phyloP scores from a whole-genome alignment of 495 filamentous ascomycete species.

The Aspergillus coremiiformis region DNA sequence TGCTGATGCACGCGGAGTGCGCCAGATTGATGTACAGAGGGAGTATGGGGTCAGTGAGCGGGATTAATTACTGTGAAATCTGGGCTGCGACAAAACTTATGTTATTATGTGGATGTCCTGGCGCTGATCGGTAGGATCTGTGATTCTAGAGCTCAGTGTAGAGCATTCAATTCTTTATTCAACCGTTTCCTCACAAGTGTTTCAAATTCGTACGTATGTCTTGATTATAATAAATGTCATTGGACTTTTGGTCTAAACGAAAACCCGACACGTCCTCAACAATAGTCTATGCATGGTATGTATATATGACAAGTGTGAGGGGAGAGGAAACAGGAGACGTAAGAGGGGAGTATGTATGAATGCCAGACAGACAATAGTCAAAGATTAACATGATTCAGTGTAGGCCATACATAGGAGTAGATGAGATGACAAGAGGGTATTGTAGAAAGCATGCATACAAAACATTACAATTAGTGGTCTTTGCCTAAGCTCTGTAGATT shows the following conservation, averaged over 20 bases:
- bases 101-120: not conserved
- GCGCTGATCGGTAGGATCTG: not conserved
- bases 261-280: not conserved
- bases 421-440: not conserved
- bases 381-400: slow-evolving; percentile 2
- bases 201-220: too few species aligned
- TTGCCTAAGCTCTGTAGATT: slow-evolving; percentile 73
- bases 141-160: too few species aligned
- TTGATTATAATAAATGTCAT: too few species aligned
- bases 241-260: not conserved
- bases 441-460: not conserved
- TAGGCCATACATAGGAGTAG: slow-evolving; percentile 1
- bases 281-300: not conserved
- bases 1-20: slow-evolving; percentile 60
- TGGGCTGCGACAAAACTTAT: not conserved
- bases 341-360: not conserved
- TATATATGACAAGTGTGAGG: not conserved
- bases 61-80: slow-evolving; percentile 21
- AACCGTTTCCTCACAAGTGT: too few species aligned
- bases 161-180: too few species aligned
- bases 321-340: not conserved
- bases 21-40: slow-evolving; percentile 54
- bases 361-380: not conserved
- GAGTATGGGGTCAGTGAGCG: slow-evolving; percentile 42
- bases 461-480: slow-evolving; percentile 23